phyloP scores from a whole-genome alignment of 1,139 yeast species.

The Yamadazyma oceani region DNA sequence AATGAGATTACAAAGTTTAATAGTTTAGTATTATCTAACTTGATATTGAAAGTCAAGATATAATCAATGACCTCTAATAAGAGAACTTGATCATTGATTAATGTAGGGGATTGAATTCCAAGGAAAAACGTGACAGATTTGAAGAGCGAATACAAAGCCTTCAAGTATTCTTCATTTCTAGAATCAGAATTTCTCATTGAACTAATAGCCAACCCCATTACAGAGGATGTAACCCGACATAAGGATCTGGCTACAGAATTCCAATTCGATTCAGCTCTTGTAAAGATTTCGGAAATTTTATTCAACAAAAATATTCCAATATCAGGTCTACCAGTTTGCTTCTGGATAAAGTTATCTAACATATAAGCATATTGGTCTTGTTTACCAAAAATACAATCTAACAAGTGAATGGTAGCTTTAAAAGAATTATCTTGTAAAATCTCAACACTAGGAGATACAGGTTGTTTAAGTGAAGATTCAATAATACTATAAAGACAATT shows the following conservation, averaged over 20 bases:
- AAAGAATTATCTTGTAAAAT: slow-evolving; percentile 43
- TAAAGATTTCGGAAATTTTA: slow-evolving; percentile 47
- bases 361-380: slow-evolving; percentile 62
- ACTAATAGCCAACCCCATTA: slow-evolving; percentile 43
- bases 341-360: slow-evolving; percentile 48
- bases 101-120: slow-evolving; percentile 42
- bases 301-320: slow-evolving; percentile 54
- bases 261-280: slow-evolving; percentile 57
- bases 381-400: slow-evolving; percentile 66
- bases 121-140: slow-evolving; percentile 49
- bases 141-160: slow-evolving; percentile 32
- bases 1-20: slow-evolving; percentile 41
- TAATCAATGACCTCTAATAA: slow-evolving; percentile 59
- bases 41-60: slow-evolving; percentile 43
- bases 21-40: slow-evolving; percentile 40
- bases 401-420: slow-evolving; percentile 56
- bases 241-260: slow-evolving; percentile 61
- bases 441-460: slow-evolving; percentile 27
- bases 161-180: slow-evolving; percentile 31
- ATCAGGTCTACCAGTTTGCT: slow-evolving; percentile 37
- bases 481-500: slow-evolving; percentile 44
- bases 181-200: slow-evolving; percentile 23
- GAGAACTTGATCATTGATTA: slow-evolving; percentile 59
- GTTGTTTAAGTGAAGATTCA: slow-evolving; percentile 27
- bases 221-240: slow-evolving; percentile 56